These are phyloP conservation scores for Solanum virginianum DNA, from an alignment of 257 asterid genomes.

Conservation along the genomic window DNA sequence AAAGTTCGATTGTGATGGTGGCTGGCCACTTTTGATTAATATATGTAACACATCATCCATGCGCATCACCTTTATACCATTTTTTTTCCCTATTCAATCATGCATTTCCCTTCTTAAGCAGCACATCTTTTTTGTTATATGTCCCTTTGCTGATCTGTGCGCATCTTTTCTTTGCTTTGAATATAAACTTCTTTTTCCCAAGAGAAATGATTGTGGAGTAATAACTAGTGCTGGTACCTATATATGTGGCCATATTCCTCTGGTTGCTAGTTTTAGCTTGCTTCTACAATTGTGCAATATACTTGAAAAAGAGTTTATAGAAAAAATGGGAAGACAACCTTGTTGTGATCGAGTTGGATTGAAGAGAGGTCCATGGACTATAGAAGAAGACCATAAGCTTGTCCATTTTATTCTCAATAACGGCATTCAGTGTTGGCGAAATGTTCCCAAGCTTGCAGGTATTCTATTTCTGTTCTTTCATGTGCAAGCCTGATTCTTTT, in stretches of 20 bases:
- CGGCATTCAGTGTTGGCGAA: slow-evolving; percentile 63
- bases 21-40: slow-evolving; percentile 3
- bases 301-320: neutral
- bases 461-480: neutral
- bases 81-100: slow-evolving; percentile 8
- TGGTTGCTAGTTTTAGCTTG: neutral
- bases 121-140: slow-evolving; percentile 19
- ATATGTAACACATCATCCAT: slow-evolving; percentile 2
- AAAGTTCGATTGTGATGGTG: slow-evolving; percentile 3
- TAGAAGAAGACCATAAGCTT: slow-evolving; percentile 58
- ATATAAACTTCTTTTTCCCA: slow-evolving; percentile 9
- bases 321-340: slow-evolving; percentile 59
- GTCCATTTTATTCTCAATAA: slow-evolving; percentile 35
- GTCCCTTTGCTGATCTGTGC: neutral
- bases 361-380: slow-evolving; percentile 71
- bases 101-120: slow-evolving; percentile 17
- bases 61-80: slow-evolving; percentile 19
- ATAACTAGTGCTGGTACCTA: neutral
- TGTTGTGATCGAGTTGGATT: slow-evolving; percentile 60
- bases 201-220: neutral
- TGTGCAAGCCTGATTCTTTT: neutral
- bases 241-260: neutral
- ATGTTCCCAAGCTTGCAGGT: slow-evolving; percentile 69
- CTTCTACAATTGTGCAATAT: neutral
- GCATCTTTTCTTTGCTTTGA: slow-evolving; percentile 6